Conservation (phyloP, 2,329 filamentous ascomycete species). For the Alternaria sp. region DNA sequence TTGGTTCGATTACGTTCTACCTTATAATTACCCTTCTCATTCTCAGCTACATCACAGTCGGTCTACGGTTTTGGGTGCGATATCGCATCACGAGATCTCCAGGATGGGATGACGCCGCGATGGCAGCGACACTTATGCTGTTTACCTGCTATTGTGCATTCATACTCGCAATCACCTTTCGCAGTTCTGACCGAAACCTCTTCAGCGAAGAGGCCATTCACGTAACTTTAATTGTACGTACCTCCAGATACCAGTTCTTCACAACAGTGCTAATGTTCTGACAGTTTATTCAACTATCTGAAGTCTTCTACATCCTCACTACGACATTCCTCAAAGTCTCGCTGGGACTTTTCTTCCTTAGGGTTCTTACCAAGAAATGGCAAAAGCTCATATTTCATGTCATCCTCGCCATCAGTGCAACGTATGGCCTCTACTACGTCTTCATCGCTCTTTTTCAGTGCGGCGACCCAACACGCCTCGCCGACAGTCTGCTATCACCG, state of each 20-base stretch:
- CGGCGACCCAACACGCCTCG: conserved; percentile 37
- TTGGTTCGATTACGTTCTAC: conserved; percentile 31
- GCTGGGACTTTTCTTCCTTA: conserved; percentile 49
- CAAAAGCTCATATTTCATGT: conserved; percentile 27
- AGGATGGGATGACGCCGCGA: conserved; percentile 47
- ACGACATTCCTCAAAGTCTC: conserved; percentile 59
- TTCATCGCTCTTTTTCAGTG: conserved; percentile 43
- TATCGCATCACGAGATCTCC: conserved; percentile 44
- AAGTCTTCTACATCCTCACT: conserved; percentile 63
- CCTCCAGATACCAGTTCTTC: no score
- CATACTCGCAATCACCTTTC: conserved; percentile 30
- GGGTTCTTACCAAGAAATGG: conserved; percentile 45
- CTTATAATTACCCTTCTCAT: conserved; percentile 40
- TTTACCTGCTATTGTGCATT: conserved; percentile 34
- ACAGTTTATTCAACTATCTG: conserved; percentile 48
- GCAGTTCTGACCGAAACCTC: conserved; percentile 16
- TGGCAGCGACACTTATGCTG: conserved; percentile 39
- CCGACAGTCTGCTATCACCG: conserved; percentile 28
- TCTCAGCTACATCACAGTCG: conserved; percentile 41
- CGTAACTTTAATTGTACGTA: conserved; percentile 33
- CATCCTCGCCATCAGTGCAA: conserved; percentile 2
- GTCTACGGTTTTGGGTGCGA: conserved; percentile 45
- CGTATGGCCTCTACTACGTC: conserved; percentile 42
- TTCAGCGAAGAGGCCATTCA: conserved; percentile 24
- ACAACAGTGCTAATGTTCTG: conserved; percentile 3